Base-by-base conservation (phyloP, 2,329 filamentous ascomycete species). In the Mollisia scopiformis region DNA sequence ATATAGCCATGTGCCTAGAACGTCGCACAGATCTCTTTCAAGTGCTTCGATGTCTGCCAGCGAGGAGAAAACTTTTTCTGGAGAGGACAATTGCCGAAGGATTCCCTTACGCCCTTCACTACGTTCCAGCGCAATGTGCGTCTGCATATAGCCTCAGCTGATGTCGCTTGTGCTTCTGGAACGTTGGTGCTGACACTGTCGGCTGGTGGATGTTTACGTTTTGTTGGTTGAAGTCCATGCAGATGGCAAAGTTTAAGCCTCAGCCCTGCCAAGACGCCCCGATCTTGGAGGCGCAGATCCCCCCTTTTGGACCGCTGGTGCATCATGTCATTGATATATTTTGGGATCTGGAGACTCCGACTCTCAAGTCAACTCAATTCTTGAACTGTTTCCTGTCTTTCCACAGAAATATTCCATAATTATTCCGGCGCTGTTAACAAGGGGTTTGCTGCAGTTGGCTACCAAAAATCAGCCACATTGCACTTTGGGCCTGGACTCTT, bases 1-100 rank as follows among this genome's bases (percentile, higher is more conserved):
- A 54, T 28, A 14, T 30, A 14, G 51, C 35, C 51, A 41, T 54
- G 33, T 53, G 35, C 23, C 35, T 54, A 28, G 51, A 53, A 27
- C 33, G 51, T n/a, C 10, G 33, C 43, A 47, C 43, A 28, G 43
- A 47, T 41, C 37, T 21, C 37, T n/a, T n/a, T n/a, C n/a, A n/a
- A 8, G 37, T 41, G 43, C 43, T 46, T 19, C 37, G 37, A 39
- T 19, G 37, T 19, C 2, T 19, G 21, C 8, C 10, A 21, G 16
- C 11, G 39, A 6, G n/a, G 37, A 39, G 16, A 39, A 39, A 39
- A 16, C 6, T 4, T n/a, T 39, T 39, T n/a, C 16, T 13, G 19
- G 37, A 3, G 16, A 4, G 3, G 3, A 35, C 11, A 39, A n/a
- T n/a, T 39, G 37, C 37, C 37, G 37, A 16, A 39, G n/a, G n/a